Percentiles rank a stretch among this genome's conserved stretches.
Evolutionary conservation across 2,329 filamentous ascomycete species (phyloP).

Genomic region (Mollisia scopiformis): DNA sequence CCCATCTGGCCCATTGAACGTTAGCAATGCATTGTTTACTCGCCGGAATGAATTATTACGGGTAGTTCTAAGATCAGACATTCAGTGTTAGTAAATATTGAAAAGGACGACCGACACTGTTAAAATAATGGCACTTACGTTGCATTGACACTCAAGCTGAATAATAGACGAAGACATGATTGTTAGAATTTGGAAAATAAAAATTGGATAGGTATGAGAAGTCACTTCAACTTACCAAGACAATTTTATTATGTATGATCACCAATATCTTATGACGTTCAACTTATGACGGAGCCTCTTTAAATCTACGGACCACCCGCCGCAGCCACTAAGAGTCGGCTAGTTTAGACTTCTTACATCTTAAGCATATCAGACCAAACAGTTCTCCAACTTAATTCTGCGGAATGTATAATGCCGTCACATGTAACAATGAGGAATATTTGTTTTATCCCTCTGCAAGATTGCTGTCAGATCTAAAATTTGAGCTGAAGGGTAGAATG

Average conservation of each 20-base stretch:
- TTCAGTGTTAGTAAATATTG: neutral
- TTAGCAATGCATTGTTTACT: neutral
- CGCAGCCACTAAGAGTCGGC: neutral
- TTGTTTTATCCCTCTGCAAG: neutral
- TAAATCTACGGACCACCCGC: neutral
- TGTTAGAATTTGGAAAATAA: neutral
- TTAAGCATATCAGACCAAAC: neutral
- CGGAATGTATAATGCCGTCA: neutral
- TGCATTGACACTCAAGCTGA: constrained; percentile 56
- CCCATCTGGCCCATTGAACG: constrained; percentile 52
- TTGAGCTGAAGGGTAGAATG: neutral
- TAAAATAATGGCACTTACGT: no score
- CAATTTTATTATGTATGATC: neutral
- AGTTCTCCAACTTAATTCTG: neutral
- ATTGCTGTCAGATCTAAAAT: neutral
- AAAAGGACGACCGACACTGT: no score
- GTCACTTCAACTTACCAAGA: neutral
- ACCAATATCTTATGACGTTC: neutral
- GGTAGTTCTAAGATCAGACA: constrained; percentile 28
- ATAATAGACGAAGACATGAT: constrained; percentile 43
- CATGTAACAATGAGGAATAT: neutral
- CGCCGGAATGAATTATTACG: neutral
- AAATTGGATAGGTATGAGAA: neutral
- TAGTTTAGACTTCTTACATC: neutral
- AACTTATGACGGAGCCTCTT: neutral